Evolutionary conservation across 129 eudicot genomes (phyloP).

Genomic region (Flaveria robusta): DNA sequence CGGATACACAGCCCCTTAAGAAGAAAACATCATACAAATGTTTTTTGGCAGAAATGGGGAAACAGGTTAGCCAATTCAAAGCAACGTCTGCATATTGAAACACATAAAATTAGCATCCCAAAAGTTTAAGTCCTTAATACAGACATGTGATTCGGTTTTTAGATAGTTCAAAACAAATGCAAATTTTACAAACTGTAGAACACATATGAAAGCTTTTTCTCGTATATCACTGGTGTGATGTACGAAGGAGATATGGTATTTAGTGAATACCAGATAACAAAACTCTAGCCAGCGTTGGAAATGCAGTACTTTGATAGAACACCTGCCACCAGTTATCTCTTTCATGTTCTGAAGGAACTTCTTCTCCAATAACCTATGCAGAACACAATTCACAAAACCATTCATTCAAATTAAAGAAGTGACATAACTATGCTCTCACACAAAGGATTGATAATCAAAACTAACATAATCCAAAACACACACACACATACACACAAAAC

Average conservation of each 20-base stretch:
- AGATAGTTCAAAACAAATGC: background rate
- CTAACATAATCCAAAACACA: background rate
- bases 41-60: conserved; percentile 81
- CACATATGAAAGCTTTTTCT: conserved; percentile 7
- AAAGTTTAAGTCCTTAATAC: background rate
- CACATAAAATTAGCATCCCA: conserved; percentile 30
- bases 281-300: conserved; percentile 66
- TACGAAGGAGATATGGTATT: background rate
- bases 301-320: conserved; percentile 70
- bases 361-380: conserved; percentile 46
- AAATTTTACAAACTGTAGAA: background rate
- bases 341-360: conserved; percentile 46
- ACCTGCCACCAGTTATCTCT: conserved; percentile 59
- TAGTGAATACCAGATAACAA: conserved; percentile 61
- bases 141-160: conserved; percentile 1
- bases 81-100: conserved; percentile 68
- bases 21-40: conserved; percentile 78
- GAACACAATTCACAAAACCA: background rate
- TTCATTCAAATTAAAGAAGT: background rate
- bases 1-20: conserved; percentile 51
- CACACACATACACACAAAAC: background rate
- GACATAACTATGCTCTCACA: background rate
- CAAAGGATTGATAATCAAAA: background rate
- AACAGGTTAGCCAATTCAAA: conserved; percentile 74
- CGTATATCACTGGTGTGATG: background rate